Conservation (phyloP, 2,329 filamentous ascomycete species). For the Pseudocercospora ulei region DNA sequence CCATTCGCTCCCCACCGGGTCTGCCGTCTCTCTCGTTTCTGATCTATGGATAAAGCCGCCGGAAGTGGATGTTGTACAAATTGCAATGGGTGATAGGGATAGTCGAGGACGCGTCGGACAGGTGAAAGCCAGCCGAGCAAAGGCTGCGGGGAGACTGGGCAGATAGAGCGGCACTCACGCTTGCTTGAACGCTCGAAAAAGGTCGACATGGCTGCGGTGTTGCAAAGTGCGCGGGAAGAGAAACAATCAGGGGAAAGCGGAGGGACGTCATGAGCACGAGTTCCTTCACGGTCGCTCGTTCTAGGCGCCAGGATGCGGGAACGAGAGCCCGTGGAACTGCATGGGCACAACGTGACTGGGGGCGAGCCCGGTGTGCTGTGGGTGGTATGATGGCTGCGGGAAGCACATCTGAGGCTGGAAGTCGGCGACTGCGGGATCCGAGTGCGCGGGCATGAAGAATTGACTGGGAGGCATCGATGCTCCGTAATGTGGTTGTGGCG, state of each 20-base stretch:
- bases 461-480: slow-evolving; percentile 12
- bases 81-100: too few relatives aligned
- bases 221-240: not conserved
- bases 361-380: slow-evolving; percentile 9
- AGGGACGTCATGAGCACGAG: slow-evolving; percentile 1
- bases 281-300: not conserved
- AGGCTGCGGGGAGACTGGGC: too few relatives aligned
- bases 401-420: slow-evolving; percentile 15
- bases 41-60: too few relatives aligned
- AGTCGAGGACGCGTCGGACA: slow-evolving; percentile 3
- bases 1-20: too few relatives aligned
- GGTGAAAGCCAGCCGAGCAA: too few relatives aligned
- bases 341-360: slow-evolving; percentile 15
- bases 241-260: not conserved
- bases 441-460: slow-evolving; percentile 18
- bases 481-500: slow-evolving; percentile 2
- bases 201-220: too few relatives aligned
- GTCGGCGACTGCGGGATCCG: slow-evolving; percentile 11
- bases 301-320: slow-evolving; percentile 11
- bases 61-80: too few relatives aligned
- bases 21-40: too few relatives aligned
- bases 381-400: slow-evolving; percentile 8
- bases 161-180: too few relatives aligned
- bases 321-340: slow-evolving; percentile 12
- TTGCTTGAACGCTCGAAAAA: too few relatives aligned